Conservation (phyloP, 2,329 filamentous ascomycete genomes). For the Claviceps monticola region DNA sequence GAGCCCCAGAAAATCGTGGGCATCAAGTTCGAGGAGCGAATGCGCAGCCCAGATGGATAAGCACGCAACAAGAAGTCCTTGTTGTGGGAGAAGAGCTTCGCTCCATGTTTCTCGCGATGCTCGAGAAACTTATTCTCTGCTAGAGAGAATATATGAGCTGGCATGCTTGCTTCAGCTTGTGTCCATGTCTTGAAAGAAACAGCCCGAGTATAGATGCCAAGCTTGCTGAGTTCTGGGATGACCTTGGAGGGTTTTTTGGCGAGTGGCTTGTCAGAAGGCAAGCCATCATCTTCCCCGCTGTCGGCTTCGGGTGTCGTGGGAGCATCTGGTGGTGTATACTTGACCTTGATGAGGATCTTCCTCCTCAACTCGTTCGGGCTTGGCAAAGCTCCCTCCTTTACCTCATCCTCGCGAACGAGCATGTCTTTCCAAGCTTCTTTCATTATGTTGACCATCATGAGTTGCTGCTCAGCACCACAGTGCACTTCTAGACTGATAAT, state of each 20-base stretch:
- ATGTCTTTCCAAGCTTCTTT: constrained; percentile 64
- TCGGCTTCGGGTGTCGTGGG: constrained; percentile 15
- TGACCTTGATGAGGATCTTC: constrained; percentile 79
- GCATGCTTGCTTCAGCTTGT: constrained; percentile 55
- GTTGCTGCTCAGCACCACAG: constrained; percentile 65
- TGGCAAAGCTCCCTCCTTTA: constrained; percentile 40
- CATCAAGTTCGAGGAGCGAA: constrained; percentile 77
- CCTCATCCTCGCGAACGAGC: constrained; percentile 44
- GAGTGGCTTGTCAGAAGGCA: constrained; percentile 27
- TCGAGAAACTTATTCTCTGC: constrained; percentile 51
- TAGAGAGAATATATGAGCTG: constrained; percentile 55
- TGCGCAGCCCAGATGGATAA: constrained; percentile 71
- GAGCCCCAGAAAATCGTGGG: constrained; percentile 76
- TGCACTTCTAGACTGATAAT: constrained; percentile 93
- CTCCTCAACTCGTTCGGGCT: constrained; percentile 54
- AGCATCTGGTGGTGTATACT: constrained; percentile 40
- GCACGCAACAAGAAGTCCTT: constrained; percentile 70
- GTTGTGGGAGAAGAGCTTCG: constrained; percentile 65
- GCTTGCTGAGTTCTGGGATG: constrained; percentile 55
- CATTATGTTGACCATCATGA: constrained; percentile 88
- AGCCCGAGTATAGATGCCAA: constrained; percentile 74
- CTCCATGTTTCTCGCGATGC: constrained; percentile 34
- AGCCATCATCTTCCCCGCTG: constrained; percentile 22
- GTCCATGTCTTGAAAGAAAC: constrained; percentile 69
- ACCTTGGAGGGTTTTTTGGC: constrained; percentile 44